Evolutionary conservation across 768 basidiomycete genomes (phyloP).

Genomic region (Macrolepiota albuminosa): DNA sequence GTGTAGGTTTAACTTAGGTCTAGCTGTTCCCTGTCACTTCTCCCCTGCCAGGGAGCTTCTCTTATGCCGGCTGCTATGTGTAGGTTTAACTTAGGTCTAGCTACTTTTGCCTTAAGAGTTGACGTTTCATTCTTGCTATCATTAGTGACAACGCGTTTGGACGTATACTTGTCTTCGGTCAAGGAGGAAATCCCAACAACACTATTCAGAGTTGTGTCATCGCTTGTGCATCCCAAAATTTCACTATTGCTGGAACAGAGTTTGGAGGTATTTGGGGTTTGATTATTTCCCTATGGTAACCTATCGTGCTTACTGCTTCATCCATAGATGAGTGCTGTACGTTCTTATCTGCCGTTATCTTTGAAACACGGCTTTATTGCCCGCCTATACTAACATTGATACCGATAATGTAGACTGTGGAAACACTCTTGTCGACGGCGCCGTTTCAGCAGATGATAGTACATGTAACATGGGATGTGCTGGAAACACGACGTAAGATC

Average conservation of each 20-base stretch:
- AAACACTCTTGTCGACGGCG: conserved; percentile 57
- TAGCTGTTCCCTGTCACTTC: no score
- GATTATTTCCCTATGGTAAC: neutral
- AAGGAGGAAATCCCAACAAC: conserved; percentile 24
- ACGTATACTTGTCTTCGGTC: conserved; percentile 40
- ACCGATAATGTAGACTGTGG: conserved; percentile 54
- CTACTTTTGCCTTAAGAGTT: neutral
- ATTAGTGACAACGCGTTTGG: conserved; percentile 54
- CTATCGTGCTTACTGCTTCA: conserved; percentile 3
- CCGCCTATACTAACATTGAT: neutral
- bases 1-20: conserved; percentile 43
- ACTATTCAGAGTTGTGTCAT: conserved; percentile 65
- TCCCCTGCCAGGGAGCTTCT: conserved; percentile 52
- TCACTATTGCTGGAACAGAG: conserved; percentile 67
- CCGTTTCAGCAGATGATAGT: conserved; percentile 39
- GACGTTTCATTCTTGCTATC: neutral
- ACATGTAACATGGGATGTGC: conserved; percentile 73
- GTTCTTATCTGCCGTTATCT: conserved; percentile 12
- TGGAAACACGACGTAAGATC: conserved; percentile 57
- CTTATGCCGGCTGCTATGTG: conserved; percentile 65
- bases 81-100: conserved; percentile 31
- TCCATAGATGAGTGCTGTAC: conserved; percentile 39
- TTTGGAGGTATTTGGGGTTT: conserved; percentile 42
- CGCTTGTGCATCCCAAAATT: conserved; percentile 50
- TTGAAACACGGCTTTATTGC: neutral